Evolutionary conservation across 2,329 filamentous ascomycete species (phyloP).

Genomic region (Exophiala aquamarina): DNA sequence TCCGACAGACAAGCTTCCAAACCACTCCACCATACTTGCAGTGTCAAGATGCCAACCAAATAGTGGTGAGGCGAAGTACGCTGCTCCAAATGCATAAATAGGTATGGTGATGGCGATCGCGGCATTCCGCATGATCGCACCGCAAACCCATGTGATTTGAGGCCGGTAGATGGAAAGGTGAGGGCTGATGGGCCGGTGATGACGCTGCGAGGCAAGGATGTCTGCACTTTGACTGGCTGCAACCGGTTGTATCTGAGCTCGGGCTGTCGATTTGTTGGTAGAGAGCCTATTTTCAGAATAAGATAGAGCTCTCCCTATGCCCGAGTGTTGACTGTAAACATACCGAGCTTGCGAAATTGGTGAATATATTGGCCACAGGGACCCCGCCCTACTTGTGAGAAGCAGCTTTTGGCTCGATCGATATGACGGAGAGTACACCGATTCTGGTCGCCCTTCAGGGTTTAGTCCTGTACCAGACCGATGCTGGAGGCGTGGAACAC

Average conservation of each 20-base stretch:
- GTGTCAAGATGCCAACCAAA: conserved; percentile 70
- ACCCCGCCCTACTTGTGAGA: no score
- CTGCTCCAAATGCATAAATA: conserved; percentile 75
- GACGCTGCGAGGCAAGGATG: conserved; percentile 77
- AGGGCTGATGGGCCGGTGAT: conserved; percentile 75
- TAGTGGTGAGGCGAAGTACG: conserved; percentile 77
- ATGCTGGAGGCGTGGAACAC: no score
- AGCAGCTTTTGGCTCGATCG: no score
- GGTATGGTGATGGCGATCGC: conserved; percentile 68
- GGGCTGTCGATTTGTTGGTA: conserved; percentile 1
- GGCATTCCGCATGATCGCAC: conserved; percentile 77
- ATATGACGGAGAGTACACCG: no score
- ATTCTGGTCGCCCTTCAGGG: no score
- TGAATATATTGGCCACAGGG: neutral
- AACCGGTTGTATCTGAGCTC: conserved; percentile 35
- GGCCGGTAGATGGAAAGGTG: conserved; percentile 84
- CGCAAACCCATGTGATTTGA: conserved; percentile 79
- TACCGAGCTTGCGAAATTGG: neutral
- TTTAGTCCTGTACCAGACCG: no score
- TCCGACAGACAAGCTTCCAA: conserved; percentile 59
- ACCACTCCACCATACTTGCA: conserved; percentile 61
- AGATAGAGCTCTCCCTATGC: no score
- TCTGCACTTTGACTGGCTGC: conserved; percentile 54
- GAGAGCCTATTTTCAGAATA: conserved; percentile 1
- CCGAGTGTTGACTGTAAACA: neutral